Conservation (phyloP, 2,329 filamentous ascomycete genomes). For the Blastomyces parvus region DNA sequence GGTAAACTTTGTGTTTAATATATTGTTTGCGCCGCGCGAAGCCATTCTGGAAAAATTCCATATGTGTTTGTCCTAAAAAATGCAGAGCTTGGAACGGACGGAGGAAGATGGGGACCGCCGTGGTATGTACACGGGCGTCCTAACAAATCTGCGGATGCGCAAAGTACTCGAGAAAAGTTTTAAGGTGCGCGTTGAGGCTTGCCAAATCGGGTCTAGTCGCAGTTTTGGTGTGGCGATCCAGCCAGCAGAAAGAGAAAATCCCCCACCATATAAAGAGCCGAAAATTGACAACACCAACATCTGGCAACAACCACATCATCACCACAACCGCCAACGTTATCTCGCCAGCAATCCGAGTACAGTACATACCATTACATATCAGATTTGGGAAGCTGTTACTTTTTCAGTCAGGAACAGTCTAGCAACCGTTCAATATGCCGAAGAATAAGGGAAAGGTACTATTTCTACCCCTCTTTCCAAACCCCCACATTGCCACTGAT, state of each 20-base stretch:
- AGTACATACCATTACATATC: slow-evolving; percentile 9
- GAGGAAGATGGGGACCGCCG: background rate
- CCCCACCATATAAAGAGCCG: slow-evolving; percentile 19
- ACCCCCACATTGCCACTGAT: slow-evolving; percentile 19
- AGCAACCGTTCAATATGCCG: slow-evolving; percentile 56
- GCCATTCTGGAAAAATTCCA: background rate
- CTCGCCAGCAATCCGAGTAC: background rate
- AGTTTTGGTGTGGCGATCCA: slow-evolving; percentile 11
- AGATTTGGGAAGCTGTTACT: slow-evolving; percentile 16
- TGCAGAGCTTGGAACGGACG: background rate
- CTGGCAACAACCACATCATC: background rate
- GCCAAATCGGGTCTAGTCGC: slow-evolving; percentile 16
- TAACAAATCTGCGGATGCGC: background rate
- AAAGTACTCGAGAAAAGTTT: slow-evolving; percentile 5
- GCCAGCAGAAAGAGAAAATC: slow-evolving; percentile 2
- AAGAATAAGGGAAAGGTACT: slow-evolving; percentile 99
- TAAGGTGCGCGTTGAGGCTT: background rate
- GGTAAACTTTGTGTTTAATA: background rate
- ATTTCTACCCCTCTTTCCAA: slow-evolving; percentile 21
- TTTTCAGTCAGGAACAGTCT: background rate
- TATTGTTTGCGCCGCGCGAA: background rate
- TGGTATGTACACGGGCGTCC: background rate
- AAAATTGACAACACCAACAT: slow-evolving; percentile 15
- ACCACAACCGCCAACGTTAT: background rate
- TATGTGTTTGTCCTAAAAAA: background rate